Evolutionary conservation across 1,284 basidiomycete species (phyloP), one percentile per base, ranked within the genome.

Genomic region (Heterobasidion irregulare): DNA sequence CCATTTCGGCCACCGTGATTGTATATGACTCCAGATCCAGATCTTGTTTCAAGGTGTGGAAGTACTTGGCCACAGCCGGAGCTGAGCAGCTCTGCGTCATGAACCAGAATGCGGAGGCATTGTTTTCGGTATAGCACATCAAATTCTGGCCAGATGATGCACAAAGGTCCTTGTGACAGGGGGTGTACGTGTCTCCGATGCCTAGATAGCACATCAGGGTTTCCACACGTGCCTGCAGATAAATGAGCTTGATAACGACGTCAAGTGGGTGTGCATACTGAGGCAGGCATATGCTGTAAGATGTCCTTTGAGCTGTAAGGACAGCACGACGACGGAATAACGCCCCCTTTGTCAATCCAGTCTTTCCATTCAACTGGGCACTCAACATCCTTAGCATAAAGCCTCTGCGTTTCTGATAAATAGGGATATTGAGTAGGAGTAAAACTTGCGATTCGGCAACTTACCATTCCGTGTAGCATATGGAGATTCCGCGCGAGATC

Each of bases 161-260:
- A 62, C 89, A 91, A 0, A 85, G 74, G 66, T 91, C 88, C 66
- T 91, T 91, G 64, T 91, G 89, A 53, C 79, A 84, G 0, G 89
- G 83, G 0, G 88, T 91, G 63, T 82, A 71, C 0, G 87, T 90
- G 58, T 86, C 87, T 0, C 85, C 85, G 52, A 84, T 72, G 8
- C 88, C 88, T 8, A 89, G 68, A 63, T 91, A 91, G 64, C 86
- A 89, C 85, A 91, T 88, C 2, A 91, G 68, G 0, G 85, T 87
- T 64, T 91, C 83, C 1, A 88, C 79, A 34, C 70, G 68, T 53
- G 72, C 72, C 84, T 16, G 18, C 47, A 33, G 50, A 8, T 49
- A 35, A 44, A 15, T 34, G 36, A 45, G 36, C 45, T 26, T 6
- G 7, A 3, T 49, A 18, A 47, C 13, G 19, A 26, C 2, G 48